Percentiles rank a stretch among this genome's conserved stretches.
These are phyloP conservation scores for Mycena floridula DNA, from an alignment of 768 basidiomycete genomes.

Conservation along the genomic window DNA sequence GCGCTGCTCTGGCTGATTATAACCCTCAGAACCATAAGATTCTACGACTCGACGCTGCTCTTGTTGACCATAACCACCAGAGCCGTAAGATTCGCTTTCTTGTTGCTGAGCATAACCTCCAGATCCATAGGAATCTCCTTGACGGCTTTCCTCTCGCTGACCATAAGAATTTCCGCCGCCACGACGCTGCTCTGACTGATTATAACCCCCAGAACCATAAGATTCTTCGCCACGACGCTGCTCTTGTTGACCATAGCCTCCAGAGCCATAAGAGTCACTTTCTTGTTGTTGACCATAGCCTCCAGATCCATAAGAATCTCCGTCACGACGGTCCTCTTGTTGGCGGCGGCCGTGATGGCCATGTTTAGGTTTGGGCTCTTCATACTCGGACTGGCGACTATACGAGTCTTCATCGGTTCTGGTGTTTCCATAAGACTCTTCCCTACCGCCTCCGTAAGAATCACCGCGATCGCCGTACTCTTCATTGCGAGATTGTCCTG, in stretches of 20 bases:
- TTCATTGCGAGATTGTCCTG: background rate
- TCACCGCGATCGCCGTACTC: background rate
- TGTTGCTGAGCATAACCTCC: background rate
- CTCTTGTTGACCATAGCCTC: background rate
- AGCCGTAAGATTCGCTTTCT: background rate
- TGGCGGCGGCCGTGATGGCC: no score
- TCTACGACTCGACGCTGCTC: background rate
- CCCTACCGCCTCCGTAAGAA: background rate
- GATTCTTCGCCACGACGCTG: background rate
- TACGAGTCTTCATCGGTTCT: background rate
- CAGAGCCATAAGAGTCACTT: background rate
- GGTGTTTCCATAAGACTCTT: background rate
- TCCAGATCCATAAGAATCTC: constrained; percentile 6
- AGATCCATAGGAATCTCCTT: background rate
- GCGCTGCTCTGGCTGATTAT: constrained; percentile 6
- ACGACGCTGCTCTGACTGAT: background rate
- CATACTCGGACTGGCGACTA: no score
- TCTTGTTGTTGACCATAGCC: constrained; percentile 9
- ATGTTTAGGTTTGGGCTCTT: no score
- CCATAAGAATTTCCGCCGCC: constrained; percentile 3
- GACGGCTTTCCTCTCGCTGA: background rate
- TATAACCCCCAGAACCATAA: background rate
- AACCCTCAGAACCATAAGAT: constrained; percentile 7
- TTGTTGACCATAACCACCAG: constrained; percentile 1
- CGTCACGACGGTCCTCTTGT: background rate